Percentiles rank a stretch among this genome's conserved stretches.
Evolutionary conservation across 2,329 filamentous ascomycete species (phyloP).

Genomic region (Pseudogymnoascus sp.): DNA sequence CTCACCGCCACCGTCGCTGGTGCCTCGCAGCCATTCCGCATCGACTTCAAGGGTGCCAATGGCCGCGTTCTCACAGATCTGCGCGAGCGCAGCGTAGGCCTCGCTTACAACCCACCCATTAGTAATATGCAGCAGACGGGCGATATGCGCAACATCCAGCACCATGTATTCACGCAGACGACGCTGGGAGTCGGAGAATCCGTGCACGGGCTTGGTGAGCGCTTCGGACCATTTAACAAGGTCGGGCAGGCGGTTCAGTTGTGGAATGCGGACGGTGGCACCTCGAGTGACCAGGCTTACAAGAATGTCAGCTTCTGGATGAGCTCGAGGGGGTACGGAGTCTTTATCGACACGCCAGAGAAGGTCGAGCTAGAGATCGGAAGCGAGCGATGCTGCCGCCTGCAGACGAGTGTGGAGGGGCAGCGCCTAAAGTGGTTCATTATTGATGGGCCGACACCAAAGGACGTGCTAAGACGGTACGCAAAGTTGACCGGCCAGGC

Average conservation of each 20-base stretch:
- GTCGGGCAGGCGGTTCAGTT: slow-evolving; percentile 64
- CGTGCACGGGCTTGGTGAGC: slow-evolving; percentile 68
- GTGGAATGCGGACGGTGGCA: slow-evolving; percentile 59
- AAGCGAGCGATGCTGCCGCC: slow-evolving; percentile 63
- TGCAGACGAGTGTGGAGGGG: slow-evolving; percentile 63
- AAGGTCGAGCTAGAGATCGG: slow-evolving; percentile 67
- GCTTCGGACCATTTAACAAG: slow-evolving; percentile 72
- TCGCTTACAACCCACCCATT: slow-evolving; percentile 50
- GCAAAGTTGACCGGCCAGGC: slow-evolving; percentile 61
- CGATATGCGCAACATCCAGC: slow-evolving; percentile 47
- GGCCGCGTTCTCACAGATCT: slow-evolving; percentile 49
- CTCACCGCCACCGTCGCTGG: slow-evolving; percentile 47
- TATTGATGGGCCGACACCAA: slow-evolving; percentile 64
- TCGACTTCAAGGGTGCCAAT: slow-evolving; percentile 48
- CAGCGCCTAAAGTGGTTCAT: slow-evolving; percentile 69
- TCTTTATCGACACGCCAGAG: slow-evolving; percentile 68
- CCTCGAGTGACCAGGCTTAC: slow-evolving; percentile 64
- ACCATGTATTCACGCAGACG: slow-evolving; percentile 53
- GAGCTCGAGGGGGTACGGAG: slow-evolving; percentile 66
- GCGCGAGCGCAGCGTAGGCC: slow-evolving; percentile 48
- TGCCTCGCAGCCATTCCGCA: slow-evolving; percentile 46
- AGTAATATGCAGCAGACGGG: slow-evolving; percentile 47
- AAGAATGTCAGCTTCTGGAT: slow-evolving; percentile 68
- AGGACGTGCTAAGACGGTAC: slow-evolving; percentile 64
- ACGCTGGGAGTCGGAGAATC: slow-evolving; percentile 55